A percentile compares a stretch with the other conserved stretches of the same genome.
These are phyloP conservation scores for Spergularia marina DNA, from an alignment of 148 eudicot genomes.

Conservation along the genomic window DNA sequence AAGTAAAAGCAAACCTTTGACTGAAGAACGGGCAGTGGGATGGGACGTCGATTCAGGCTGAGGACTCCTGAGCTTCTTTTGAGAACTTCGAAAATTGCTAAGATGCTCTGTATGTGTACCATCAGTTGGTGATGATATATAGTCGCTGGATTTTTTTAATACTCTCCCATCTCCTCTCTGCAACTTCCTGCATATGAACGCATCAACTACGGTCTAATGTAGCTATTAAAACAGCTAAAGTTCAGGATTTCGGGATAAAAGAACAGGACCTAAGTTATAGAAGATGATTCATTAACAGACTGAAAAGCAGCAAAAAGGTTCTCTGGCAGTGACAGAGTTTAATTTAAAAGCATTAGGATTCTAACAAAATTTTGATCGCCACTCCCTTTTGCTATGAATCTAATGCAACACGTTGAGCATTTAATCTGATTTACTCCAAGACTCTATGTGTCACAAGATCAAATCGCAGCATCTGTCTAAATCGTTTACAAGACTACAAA, in stretches of 20 bases:
- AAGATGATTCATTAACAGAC: not conserved
- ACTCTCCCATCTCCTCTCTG: conserved; percentile 27
- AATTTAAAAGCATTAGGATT: not conserved
- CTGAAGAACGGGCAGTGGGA: conserved; percentile 27
- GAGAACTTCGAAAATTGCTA: conserved; percentile 29
- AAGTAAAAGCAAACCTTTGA: conserved; percentile 35
- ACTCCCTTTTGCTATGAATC: not conserved
- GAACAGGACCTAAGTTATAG: not conserved
- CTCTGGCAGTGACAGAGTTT: not conserved
- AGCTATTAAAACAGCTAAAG: too few relatives aligned
- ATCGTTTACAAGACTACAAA: not conserved
- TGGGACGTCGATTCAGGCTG: conserved; percentile 28
- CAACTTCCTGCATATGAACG: conserved; percentile 42
- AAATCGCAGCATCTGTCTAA: not conserved
- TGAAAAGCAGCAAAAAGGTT: not conserved
- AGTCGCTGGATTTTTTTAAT: conserved; percentile 28
- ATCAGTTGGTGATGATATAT: conserved; percentile 36
- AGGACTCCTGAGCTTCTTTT: conserved; percentile 28
- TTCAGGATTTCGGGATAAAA: too few relatives aligned
- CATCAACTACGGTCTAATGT: too few relatives aligned
- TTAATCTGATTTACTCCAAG: not conserved
- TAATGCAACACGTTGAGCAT: not conserved
- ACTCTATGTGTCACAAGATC: not conserved
- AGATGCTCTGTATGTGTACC: conserved; percentile 24
- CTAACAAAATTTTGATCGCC: not conserved